Evolutionary conservation across 148 eudicot species (phyloP), one percentile per base, ranked within the genome.

Genomic region (Pharnaceum exiguum): DNA sequence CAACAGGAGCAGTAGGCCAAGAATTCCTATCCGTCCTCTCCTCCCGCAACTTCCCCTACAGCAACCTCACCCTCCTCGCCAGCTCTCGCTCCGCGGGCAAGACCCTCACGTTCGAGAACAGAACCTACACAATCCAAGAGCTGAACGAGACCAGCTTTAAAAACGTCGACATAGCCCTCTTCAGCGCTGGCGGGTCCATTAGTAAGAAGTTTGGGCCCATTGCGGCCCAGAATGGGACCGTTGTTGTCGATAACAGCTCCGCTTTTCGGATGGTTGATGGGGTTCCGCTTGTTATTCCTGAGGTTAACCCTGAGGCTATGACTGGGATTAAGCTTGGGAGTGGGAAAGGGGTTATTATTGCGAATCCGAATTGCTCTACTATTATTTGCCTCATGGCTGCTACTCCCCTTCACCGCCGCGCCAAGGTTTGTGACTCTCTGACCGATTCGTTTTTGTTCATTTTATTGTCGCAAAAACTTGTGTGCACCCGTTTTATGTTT

Each of bases 341-440:
- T 16, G 81, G 90, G 48, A 90, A 82, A 38, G 99, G 99, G 2
- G 91, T 79, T 7, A 65, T 93, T 32, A 89, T 93, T 69, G 99
- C 99, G 0, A 93, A 93, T 42, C 99, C 99, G 1, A 93, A 93
- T 78, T 93, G 99, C 31, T 89, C 96, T 5, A 93, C 99, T 28
- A 93, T 93, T 59, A 93, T 93, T 23, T 93, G 99, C 59, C 77
- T 93, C 65, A 93, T 93, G 99, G 99, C 99, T 52, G 95, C 87
- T 56, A 89, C 99, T 13, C 99, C 99, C 35, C 84, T 93, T 52
- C 99, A 93, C 72, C 84, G 88, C 10, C 81, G 62, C n/a, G 95
- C 96, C 3, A 93, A 86, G 82, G 99, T 93, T 51, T 30, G 71
- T 13, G 10, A 16, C 5, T 46, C 4, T 31, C n/a, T n/a, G n/a